Evolutionary conservation across 1,284 basidiomycete species (phyloP), one percentile per base, ranked within the genome.

Genomic region (Leccinum subfulvum): DNA sequence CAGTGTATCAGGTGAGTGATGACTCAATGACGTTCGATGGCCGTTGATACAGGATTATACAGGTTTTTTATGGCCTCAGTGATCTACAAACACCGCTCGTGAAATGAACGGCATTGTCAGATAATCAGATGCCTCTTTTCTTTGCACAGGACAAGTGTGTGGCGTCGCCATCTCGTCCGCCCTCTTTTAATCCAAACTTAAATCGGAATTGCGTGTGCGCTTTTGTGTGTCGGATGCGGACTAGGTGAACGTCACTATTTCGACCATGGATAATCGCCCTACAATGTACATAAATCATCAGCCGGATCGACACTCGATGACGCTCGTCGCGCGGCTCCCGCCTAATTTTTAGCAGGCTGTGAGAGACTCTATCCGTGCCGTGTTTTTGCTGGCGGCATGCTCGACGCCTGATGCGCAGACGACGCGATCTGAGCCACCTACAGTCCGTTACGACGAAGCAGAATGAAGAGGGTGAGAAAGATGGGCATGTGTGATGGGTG

Each of bases 91-190:
- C 3, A 21, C 16, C 28, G 21, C n/a, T 52, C 54, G 58, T 21
- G 14, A 28, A 61, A 13, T 53, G 23, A 54, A 62, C 23, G 2
- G n/a, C 6, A 11, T 18, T 41, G 14, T 8, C 33, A 35, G 35
- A 37, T 62, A 47, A 62, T 23, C 35, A 37, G 2, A 1, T 10
- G 9, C 23, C 35, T 14, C 35, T n/a, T 57, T 41, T 74, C 69
- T 57, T 41, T 74, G 70, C 56, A 64, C 68, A 84, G 92, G 91
- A 39, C 92, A 95, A 81, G 92, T 95, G 6, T 83, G 85, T 10
- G 93, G 93, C 7, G 92, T 95, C 1, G 90, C 90, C 0, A 76
- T 91, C 18, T 86, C 90, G 1, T 89, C 92, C 0, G 90, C 90
- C 0, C 76, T 94, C 11, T 91, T 95, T 75, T 92, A 95, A 70